Conservation (phyloP, 192 early-diverging fungal species). For the Coemansia sp. region DNA sequence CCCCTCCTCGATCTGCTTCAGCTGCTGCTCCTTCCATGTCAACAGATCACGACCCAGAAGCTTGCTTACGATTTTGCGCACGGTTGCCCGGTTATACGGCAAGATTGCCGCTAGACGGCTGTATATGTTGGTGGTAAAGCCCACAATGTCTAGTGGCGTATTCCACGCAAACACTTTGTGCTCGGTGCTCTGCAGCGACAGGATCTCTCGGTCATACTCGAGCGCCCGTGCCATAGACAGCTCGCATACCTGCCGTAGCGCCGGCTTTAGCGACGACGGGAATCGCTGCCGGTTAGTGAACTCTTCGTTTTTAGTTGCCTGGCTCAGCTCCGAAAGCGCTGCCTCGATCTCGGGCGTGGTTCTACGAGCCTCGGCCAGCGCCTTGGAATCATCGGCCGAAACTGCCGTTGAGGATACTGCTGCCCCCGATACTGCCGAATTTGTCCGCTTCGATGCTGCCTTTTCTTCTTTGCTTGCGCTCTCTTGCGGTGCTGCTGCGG, state of each 20-base stretch:
- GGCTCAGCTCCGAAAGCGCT: conserved; percentile 28
- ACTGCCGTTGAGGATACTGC: conserved; percentile 4
- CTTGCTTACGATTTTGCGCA: conserved; percentile 54
- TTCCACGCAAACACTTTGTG: conserved; percentile 45
- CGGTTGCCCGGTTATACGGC: conserved; percentile 50
- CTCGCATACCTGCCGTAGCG: conserved; percentile 51
- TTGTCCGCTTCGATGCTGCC: conserved; percentile 12
- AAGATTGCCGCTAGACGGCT: conserved; percentile 28
- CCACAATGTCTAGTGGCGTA: conserved; percentile 50
- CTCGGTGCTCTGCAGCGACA: conserved; percentile 41
- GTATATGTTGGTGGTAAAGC: conserved; percentile 43
- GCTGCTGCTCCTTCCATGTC: conserved; percentile 52
- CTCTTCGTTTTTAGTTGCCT: conserved; percentile 26
- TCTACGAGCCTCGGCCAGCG: conserved; percentile 24
- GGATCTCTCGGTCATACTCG: conserved; percentile 41
- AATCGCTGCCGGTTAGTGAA: conserved; percentile 52
- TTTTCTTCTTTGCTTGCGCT: neutral
- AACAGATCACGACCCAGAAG: conserved; percentile 39
- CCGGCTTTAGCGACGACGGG: conserved; percentile 48
- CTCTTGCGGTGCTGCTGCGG: neutral
- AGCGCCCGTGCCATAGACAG: conserved; percentile 49
- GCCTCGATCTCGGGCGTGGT: conserved; percentile 47
- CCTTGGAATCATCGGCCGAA: conserved; percentile 18
- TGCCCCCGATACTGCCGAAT: conserved; percentile 17
- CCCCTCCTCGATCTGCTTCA: conserved; percentile 52